Conservation (phyloP, 306 rosid species). For the Trichosanthes cucumerina region DNA sequence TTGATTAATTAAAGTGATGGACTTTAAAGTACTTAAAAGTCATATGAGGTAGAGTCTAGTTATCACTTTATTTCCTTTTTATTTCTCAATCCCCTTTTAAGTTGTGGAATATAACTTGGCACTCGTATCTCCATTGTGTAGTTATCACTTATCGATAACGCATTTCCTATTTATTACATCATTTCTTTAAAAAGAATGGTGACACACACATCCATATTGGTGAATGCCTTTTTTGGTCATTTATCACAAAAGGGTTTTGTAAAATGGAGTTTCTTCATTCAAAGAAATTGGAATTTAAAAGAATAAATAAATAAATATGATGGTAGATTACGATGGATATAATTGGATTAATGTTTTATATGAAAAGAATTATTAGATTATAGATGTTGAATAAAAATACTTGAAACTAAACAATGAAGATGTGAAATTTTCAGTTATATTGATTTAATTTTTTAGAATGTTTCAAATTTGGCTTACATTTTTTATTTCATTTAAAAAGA, state of each 20-base stretch:
- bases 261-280: not conserved
- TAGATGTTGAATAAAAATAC: not conserved
- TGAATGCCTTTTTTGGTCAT: not conserved
- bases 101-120: not conserved
- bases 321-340: not conserved
- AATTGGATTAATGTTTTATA: not conserved
- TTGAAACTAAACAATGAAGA: too few species aligned
- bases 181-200: not conserved
- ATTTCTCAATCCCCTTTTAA: not conserved
- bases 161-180: not conserved
- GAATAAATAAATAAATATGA: too few species aligned
- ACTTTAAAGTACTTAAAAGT: not conserved
- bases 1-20: not conserved
- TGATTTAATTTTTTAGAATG: too few species aligned
- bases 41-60: not conserved
- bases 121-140: not conserved
- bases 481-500: too few species aligned
- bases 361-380: not conserved
- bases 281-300: too few species aligned
- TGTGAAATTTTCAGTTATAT: too few species aligned
- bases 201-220: not conserved
- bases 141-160: conserved; percentile 6
- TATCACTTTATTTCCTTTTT: not conserved
- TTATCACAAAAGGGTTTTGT: not conserved
- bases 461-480: too few species aligned